Evolutionary conservation across 2,329 filamentous ascomycete genomes (phyloP), one percentile per base, ranked within the genome.

Genomic region (Hypoxylon sp.): DNA sequence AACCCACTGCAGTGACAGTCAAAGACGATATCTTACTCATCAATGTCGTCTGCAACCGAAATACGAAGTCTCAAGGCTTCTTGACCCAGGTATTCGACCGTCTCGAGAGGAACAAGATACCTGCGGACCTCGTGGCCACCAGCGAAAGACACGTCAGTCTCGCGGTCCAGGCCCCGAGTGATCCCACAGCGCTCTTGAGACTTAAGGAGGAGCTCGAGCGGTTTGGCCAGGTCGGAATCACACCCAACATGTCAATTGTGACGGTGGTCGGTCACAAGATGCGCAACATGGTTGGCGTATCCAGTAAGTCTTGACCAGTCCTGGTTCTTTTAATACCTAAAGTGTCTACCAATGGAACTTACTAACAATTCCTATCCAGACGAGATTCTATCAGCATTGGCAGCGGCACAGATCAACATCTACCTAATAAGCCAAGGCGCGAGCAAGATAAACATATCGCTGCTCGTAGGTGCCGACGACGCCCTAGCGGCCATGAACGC

Each of bases 131-230:
- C 2, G 73, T 77, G 46, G 66, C 75, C 38, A 77, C 75, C 45
- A 77, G 75, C 67, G 75, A 77, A 59, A 70, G 74, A 19, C 70
- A 77, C 49, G 75, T 76, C 38, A 77, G 74, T 51, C 71, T 77
- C 19, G 75, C 75, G 6, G 71, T 75, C 2, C 71, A 76, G 51
- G 71, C 72, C 9, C 74, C 74, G 6, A 67, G 63, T n/a, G 67
- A 75, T 9, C 57, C 68, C 21, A 61, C 60, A 36, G 67, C 73
- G 6, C 60, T 75, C 25, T 43, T 71, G 34, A 63, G 70, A 30
- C 73, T 77, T 9, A 71, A 70, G 32, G 74, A 73, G 46, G 75
- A 77, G 53, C 70, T 77, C 11, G 70, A 76, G 25, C 63, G 73
- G 11, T 74, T 76, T 41, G 75, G 75, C 30, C 69, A 75, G 43